phyloP scores from a whole-genome alignment of 306 rosid species.

The Carpinus viminea region DNA sequence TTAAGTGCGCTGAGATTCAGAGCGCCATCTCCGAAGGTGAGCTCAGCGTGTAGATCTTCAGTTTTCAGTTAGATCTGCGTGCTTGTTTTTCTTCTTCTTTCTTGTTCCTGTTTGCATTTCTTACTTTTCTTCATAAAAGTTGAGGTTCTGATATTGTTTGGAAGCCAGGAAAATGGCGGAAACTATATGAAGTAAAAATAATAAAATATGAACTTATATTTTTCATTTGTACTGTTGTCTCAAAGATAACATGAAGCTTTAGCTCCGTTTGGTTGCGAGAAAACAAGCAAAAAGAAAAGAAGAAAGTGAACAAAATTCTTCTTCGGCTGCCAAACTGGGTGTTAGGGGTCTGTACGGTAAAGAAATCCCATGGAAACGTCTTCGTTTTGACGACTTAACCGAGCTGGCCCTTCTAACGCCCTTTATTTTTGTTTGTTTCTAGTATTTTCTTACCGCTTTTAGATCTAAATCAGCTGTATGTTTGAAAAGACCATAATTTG shows the following conservation, averaged over 20 bases:
- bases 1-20: constrained; percentile 77
- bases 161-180: background rate
- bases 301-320: background rate
- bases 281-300: background rate
- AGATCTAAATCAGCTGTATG: constrained; percentile 11
- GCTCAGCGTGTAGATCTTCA: background rate
- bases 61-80: constrained; percentile 25
- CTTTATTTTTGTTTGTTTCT: background rate
- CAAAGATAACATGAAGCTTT: background rate
- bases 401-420: background rate
- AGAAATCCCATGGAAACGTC: background rate
- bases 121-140: background rate
- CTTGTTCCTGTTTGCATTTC: constrained; percentile 5
- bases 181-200: too few species aligned
- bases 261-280: constrained; percentile 8
- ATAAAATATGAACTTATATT: background rate
- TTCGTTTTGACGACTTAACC: background rate
- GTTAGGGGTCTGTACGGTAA: background rate
- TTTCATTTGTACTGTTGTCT: background rate
- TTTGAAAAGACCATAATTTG: constrained; percentile 5
- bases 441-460: background rate
- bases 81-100: background rate
- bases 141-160: background rate
- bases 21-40: constrained; percentile 77
- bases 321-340: background rate